These are phyloP conservation scores for Blepharisma japonicum DNA, from an alignment of 73 alveolate species.

Conservation along the genomic window DNA sequence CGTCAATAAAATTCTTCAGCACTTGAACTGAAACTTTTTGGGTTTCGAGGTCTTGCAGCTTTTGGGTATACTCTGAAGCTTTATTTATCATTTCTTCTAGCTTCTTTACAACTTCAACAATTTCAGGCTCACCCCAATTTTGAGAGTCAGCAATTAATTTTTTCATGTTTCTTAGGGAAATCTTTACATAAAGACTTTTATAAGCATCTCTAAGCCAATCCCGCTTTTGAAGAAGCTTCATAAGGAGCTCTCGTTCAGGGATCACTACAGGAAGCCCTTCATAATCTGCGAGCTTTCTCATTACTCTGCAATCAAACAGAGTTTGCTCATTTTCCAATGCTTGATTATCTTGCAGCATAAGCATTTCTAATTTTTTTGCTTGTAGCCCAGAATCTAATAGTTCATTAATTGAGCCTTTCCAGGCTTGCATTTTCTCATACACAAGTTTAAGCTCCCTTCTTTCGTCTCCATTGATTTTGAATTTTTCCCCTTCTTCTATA, in stretches of 20 bases:
- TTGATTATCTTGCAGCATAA: not conserved
- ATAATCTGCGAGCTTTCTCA: conserved; percentile 11
- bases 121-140: not conserved
- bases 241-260: not conserved
- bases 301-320: conserved; percentile 22
- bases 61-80: not conserved
- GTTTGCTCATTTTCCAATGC: not conserved
- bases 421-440: not conserved
- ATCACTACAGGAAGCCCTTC: conserved; percentile 24
- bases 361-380: not conserved
- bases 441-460: not conserved
- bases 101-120: not conserved
- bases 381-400: not conserved
- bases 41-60: not conserved
- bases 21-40: not conserved
- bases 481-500: not conserved
- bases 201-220: conserved; percentile 31
- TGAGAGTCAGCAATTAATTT: not conserved
- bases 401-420: conserved; percentile 9
- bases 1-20: conserved; percentile 21
- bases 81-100: not conserved
- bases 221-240: not conserved
- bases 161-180: not conserved
- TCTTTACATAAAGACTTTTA: conserved; percentile 24
- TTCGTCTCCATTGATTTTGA: conserved; percentile 7